Percentiles rank a stretch among this genome's conserved stretches.
These are phyloP conservation scores for Dothidotthia symphoricarpi DNA, from an alignment of 2,329 filamentous ascomycete genomes.

Conservation along the genomic window DNA sequence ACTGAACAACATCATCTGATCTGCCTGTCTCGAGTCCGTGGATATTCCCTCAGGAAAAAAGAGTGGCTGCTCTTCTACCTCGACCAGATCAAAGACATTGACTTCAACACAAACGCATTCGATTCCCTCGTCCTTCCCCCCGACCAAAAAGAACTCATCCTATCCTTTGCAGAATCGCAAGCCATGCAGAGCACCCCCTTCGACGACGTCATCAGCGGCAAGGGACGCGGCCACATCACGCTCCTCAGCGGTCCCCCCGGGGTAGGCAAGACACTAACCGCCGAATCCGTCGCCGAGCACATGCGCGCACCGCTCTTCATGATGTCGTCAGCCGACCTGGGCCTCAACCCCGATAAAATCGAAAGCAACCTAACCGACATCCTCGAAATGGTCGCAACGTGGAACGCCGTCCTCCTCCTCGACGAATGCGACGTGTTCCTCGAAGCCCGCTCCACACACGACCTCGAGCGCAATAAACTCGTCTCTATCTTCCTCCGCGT, in stretches of 20 bases:
- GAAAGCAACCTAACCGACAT: conserved; percentile 49
- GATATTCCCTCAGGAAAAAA: conserved; percentile 84
- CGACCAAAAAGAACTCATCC: conserved; percentile 65
- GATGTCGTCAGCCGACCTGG: conserved; percentile 68
- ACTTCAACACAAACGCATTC: conserved; percentile 80
- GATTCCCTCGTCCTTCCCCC: conserved; percentile 70
- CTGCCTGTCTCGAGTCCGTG: conserved; percentile 75
- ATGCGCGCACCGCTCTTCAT: conserved; percentile 78
- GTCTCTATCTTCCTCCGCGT: conserved; percentile 42
- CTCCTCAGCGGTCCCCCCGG: conserved; percentile 82
- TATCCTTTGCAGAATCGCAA: conserved; percentile 79
- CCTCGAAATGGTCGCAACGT: conserved; percentile 50
- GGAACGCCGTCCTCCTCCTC: conserved; percentile 54
- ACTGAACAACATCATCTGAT: conserved; percentile 78
- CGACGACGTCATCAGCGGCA: conserved; percentile 67
- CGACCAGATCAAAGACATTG: conserved; percentile 72
- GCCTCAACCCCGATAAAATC: conserved; percentile 45
- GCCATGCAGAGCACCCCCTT: conserved; percentile 72
- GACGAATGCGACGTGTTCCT: conserved; percentile 64
- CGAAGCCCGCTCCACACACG: conserved; percentile 47
- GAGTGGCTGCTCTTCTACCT: conserved; percentile 85
- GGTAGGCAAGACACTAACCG: conserved; percentile 83
- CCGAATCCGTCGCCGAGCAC: conserved; percentile 81
- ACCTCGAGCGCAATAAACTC: conserved; percentile 39
- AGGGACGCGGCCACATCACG: conserved; percentile 77